Evolutionary conservation across 257 asterid species (phyloP).

Genomic region (Solanum sparsipilum): DNA sequence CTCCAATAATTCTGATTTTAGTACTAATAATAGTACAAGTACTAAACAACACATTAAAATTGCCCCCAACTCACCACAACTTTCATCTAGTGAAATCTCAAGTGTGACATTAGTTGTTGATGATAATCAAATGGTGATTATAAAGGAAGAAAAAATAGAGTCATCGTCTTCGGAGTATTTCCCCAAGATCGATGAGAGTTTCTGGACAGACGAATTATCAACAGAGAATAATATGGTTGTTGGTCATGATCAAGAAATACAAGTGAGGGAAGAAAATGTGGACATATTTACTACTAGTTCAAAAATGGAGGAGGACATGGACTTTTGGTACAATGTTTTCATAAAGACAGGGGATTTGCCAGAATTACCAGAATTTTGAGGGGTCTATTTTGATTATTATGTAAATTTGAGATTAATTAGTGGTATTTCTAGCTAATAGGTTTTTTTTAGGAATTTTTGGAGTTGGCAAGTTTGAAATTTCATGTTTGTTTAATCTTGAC

Average conservation of each 20-base stretch:
- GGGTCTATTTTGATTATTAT: background rate
- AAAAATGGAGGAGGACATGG: conserved; percentile 1
- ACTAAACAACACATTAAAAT: background rate
- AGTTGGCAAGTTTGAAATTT: background rate
- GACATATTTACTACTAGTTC: background rate
- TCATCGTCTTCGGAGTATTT: background rate
- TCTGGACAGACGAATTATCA: background rate
- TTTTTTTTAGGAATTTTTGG: background rate
- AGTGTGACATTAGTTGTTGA: background rate
- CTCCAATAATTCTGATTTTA: background rate
- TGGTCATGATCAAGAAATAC: background rate
- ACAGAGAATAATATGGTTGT: background rate
- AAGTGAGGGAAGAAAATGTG: background rate
- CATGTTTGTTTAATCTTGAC: background rate
- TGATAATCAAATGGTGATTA: background rate
- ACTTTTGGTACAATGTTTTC: conserved; percentile 9
- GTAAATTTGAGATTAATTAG: background rate
- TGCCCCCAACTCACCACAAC: background rate
- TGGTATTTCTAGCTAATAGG: background rate
- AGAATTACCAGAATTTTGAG: conserved; percentile 1
- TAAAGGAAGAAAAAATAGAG: background rate
- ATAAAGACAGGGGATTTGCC: conserved; percentile 1
- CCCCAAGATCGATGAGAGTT: background rate
- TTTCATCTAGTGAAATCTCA: conserved; percentile 1
- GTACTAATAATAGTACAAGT: background rate